phyloP scores from a whole-genome alignment of 129 eudicot species.

The Saussurea involucrata region DNA sequence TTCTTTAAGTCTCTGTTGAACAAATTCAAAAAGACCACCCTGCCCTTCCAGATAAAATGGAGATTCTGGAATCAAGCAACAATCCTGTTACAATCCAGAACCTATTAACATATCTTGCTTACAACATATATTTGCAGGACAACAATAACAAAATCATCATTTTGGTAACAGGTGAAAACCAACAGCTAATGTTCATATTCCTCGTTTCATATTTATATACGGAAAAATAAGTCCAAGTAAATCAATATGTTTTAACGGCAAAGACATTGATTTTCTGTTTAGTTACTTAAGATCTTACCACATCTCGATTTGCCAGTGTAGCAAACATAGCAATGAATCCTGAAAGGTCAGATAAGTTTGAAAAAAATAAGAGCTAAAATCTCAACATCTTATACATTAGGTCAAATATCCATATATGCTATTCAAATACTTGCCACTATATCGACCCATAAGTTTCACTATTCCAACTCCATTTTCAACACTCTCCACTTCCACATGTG shows the following conservation, averaged over 20 bases:
- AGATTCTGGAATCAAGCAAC: conserved; percentile 94
- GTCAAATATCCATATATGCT: neutral
- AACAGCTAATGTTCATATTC: neutral
- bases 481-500: conserved; percentile 96
- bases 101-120: conserved; percentile 26
- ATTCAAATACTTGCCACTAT: conserved; percentile 53
- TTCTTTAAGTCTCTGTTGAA: conserved; percentile 81
- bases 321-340: conserved; percentile 90
- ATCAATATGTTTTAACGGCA: conserved; percentile 9
- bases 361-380: conserved; percentile 11
- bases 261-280: neutral
- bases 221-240: conserved; percentile 4
- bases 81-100: conserved; percentile 61
- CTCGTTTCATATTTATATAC: neutral
- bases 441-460: conserved; percentile 92
- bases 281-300: conserved; percentile 50
- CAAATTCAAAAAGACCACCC: conserved; percentile 82
- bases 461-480: conserved; percentile 88
- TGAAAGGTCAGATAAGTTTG: conserved; percentile 16
- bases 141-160: neutral
- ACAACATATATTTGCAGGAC: conserved; percentile 5
- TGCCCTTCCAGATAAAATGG: conserved; percentile 86
- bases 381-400: neutral
- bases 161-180: neutral
- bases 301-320: conserved; percentile 82